Conservation (phyloP, 176 grass and related monocot genomes). For the Carex myosuroides region DNA sequence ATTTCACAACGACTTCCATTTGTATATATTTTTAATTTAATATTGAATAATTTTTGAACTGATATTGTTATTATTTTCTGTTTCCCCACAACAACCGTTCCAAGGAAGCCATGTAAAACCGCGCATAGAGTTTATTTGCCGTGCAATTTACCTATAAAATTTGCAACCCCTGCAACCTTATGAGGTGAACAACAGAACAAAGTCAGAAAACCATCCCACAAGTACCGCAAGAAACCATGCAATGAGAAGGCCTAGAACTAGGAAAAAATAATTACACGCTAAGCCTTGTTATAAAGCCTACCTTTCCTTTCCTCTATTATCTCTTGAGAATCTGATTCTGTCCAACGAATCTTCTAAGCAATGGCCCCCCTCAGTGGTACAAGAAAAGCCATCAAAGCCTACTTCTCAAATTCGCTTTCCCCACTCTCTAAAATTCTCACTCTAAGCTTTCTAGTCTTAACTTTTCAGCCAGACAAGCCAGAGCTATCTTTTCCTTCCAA, state of each 20-base stretch:
- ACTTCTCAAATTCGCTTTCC: conserved; percentile 19
- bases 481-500: not conserved
- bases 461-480: conserved; percentile 21
- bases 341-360: conserved; percentile 23
- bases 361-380: conserved; percentile 7
- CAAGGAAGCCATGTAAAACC: not conserved
- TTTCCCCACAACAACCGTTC: not conserved
- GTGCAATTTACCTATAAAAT: conserved; percentile 16
- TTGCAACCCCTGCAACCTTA: not conserved
- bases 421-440: conserved; percentile 25
- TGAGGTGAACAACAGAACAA: not conserved
- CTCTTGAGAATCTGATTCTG: conserved; percentile 49
- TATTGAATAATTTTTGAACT: not conserved
- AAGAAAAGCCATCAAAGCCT: conserved; percentile 25
- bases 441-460: conserved; percentile 26
- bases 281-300: conserved; percentile 28
- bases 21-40: not conserved
- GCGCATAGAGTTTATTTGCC: not conserved
- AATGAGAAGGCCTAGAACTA: conserved; percentile 25
- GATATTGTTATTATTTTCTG: not conserved
- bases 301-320: conserved; percentile 31
- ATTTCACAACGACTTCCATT: not conserved
- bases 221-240: conserved; percentile 16
- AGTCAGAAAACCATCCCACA: not conserved
- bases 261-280: conserved; percentile 19